Evolutionary conservation across 768 basidiomycete species (phyloP).

Genomic region (Dictyophora rubrovolvata): DNA sequence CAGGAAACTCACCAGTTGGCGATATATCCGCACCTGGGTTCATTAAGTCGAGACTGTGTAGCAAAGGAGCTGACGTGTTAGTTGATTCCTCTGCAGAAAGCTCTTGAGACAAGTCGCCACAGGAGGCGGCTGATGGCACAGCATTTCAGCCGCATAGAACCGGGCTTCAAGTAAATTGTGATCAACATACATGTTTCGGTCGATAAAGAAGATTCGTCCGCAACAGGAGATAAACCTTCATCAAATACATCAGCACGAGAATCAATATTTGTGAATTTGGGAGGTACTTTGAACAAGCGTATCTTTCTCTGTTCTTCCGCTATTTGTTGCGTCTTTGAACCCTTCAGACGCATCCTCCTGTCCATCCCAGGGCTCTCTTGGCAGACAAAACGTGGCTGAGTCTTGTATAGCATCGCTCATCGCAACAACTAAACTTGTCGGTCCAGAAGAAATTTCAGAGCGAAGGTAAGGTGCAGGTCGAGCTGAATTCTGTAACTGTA

Average conservation of each 20-base stretch:
- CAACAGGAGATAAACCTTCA: not conserved
- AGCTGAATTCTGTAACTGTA: too few relatives aligned
- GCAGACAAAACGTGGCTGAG: not conserved
- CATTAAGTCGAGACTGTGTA: too few relatives aligned
- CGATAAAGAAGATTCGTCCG: not conserved
- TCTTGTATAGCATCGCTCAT: not conserved
- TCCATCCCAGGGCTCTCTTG: not conserved
- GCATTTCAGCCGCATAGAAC: not conserved
- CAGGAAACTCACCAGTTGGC: too few relatives aligned
- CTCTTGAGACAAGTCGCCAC: not conserved
- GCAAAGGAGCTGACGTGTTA: too few relatives aligned
- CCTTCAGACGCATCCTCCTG: not conserved
- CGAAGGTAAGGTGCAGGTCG: too few relatives aligned
- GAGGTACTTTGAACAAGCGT: not conserved
- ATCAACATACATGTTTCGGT: not conserved
- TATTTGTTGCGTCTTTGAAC: not conserved
- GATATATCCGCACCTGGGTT: too few relatives aligned
- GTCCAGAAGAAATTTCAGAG: too few relatives aligned
- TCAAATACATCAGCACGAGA: not conserved
- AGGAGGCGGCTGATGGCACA: not conserved
- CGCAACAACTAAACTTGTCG: not conserved
- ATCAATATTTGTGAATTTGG: not conserved
- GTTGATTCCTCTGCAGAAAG: not conserved
- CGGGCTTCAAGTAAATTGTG: not conserved
- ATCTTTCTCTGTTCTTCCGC: not conserved